Evolutionary conservation across 768 basidiomycete genomes (phyloP).

Genomic region (Serendipita indica): DNA sequence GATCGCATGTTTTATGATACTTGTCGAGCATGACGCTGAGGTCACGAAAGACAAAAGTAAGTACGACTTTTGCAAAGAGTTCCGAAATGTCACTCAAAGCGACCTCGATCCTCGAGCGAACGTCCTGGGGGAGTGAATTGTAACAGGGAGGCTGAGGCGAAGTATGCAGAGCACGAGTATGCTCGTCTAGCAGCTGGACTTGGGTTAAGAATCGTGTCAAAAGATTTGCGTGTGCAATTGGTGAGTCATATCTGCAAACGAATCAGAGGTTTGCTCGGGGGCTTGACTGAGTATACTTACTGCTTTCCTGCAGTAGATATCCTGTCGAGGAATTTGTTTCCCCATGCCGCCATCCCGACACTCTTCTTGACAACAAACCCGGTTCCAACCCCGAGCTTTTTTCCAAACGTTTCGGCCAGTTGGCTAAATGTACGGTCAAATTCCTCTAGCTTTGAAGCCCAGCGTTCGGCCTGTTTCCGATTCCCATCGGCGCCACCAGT

Average conservation of each 20-base stretch:
- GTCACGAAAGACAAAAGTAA: conserved; percentile 71
- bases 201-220: conserved; percentile 58
- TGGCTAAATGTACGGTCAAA: conserved; percentile 66
- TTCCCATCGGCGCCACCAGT: conserved; percentile 30
- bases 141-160: conserved; percentile 60
- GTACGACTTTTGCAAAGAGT: conserved; percentile 77
- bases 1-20: conserved; percentile 16
- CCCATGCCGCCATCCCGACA: conserved; percentile 49
- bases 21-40: conserved; percentile 20
- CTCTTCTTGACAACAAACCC: conserved; percentile 73
- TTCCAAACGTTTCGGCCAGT: conserved; percentile 66
- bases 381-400: conserved; percentile 80
- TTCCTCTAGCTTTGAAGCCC: conserved; percentile 66
- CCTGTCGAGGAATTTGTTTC: conserved; percentile 65
- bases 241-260: conserved; percentile 65
- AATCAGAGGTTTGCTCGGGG: not conserved
- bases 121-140: conserved; percentile 47
- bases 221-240: conserved; percentile 65
- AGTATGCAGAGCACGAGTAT: conserved; percentile 55
- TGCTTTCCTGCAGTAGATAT: conserved; percentile 73
- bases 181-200: conserved; percentile 74
- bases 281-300: conserved; percentile 29
- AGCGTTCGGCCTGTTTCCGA: conserved; percentile 61
- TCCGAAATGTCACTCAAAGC: conserved; percentile 74
- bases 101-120: conserved; percentile 49